These are phyloP conservation scores for Clavispora fructus DNA, from an alignment of 805 yeast genomes.

Conservation along the genomic window DNA sequence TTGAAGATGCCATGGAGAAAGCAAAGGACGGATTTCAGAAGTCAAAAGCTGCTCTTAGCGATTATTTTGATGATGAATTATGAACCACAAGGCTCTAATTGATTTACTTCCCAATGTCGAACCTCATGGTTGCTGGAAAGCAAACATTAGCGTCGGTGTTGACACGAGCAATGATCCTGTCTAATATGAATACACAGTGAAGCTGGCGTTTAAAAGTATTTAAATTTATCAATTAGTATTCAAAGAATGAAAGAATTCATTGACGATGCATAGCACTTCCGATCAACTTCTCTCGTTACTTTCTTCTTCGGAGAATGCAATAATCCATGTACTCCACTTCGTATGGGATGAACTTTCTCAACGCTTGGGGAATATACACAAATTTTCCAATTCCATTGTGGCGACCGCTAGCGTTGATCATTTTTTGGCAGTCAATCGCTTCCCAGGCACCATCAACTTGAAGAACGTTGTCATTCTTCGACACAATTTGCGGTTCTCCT, in stretches of 20 bases:
- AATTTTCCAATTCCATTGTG: constrained; percentile 52
- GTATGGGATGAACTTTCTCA: constrained; percentile 23
- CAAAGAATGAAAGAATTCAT: neutral
- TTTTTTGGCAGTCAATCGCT: constrained; percentile 39
- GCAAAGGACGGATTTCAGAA: constrained; percentile 48
- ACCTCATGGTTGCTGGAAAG: too few species aligned
- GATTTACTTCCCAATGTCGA: neutral
- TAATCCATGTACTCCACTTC: constrained; percentile 45
- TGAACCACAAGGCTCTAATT: neutral
- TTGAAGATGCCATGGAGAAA: constrained; percentile 47
- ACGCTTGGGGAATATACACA: constrained; percentile 42
- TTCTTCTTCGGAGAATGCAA: constrained; percentile 29
- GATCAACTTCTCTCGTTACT: neutral
- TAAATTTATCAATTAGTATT: constrained; percentile 1
- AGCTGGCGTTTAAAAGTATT: neutral
- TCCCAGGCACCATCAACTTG: constrained; percentile 40
- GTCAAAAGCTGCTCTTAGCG: constrained; percentile 47
- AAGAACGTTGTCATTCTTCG: constrained; percentile 11
- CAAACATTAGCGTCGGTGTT: too few species aligned
- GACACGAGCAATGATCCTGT: neutral
- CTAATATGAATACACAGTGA: constrained; percentile 1
- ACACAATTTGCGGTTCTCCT: constrained; percentile 32
- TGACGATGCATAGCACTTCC: neutral
- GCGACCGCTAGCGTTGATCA: constrained; percentile 49
- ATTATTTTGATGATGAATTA: constrained; percentile 41